Base-by-base conservation (phyloP, 345 rosid species). In the Barbarea vulgaris region DNA sequence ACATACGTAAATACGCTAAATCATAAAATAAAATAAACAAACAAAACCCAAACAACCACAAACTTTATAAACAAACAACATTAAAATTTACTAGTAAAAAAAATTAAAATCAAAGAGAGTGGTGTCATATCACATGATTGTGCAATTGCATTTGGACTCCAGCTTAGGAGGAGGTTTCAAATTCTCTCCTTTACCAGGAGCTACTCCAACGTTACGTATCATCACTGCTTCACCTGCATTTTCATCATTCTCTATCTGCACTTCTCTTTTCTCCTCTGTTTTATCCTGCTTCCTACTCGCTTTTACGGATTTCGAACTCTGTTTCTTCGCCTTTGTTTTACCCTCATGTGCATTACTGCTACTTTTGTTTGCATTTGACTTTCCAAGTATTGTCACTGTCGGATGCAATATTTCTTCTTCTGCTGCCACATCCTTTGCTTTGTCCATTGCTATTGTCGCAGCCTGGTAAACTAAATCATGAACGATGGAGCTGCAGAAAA, bases 91-190 rank as follows among this genome's bases (percentile, higher is more conserved):
- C 67, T 70, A 14, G 14, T 63, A 44, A 61, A n/a, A 24, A 9
- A n/a, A 61, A n/a, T n/a, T 22, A 37, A 8, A 24, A 60, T 55
- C 22, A 56, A 56, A 69, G 62, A 47, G n/a, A 55, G 62, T 31
- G 22, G 18, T 15, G 34, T 52, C 39, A 59, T 58, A 34, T 91
- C 89, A 95, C 99, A 95, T 92, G 83, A 95, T 90, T 60, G 94
- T 79, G 93, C 99, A 95, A 74, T 95, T 95, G 87, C 99, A 95
- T 82, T 92, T 95, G 36, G 93, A 87, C 82, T 95, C 97, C 44
- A 90, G 90, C 90, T 89, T 90, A 3, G 90, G 94, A 51, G 97
- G 97, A 53, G 97, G 96, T 81, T 95, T 86, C 73, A 59, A 15
- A 21, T 78, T 86, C 70, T 89, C 97, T 64, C 74, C 76, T 76